Percentiles rank a stretch among this genome's conserved stretches.
Conservation (phyloP, 1,139 yeast species). For the Sugiyamaella neomexicana region DNA sequence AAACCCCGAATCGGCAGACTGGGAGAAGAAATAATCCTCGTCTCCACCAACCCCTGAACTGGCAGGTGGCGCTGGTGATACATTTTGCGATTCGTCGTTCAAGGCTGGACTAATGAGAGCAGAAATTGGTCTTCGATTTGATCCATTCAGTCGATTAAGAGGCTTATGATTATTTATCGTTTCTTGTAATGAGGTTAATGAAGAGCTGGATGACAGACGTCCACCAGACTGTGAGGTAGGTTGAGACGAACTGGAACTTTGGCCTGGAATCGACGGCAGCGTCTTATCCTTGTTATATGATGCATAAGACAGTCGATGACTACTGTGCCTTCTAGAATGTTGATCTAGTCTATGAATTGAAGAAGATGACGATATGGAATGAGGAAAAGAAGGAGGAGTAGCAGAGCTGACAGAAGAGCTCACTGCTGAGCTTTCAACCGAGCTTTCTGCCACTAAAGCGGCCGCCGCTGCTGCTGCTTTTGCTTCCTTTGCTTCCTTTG, state of each 20-base stretch:
- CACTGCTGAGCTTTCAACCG: too few relatives aligned
- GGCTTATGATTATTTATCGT: neutral
- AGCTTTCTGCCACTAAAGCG: conserved; percentile 14
- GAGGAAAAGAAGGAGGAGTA: neutral
- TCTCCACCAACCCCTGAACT: neutral
- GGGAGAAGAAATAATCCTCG: conserved; percentile 2
- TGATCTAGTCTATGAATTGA: conserved; percentile 4
- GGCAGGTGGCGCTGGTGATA: neutral
- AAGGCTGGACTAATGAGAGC: neutral
- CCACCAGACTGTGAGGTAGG: neutral
- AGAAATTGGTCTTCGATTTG: conserved; percentile 5
- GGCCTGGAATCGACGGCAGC: conserved; percentile 35
- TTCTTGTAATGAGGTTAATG: conserved; percentile 6
- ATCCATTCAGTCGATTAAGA: neutral
- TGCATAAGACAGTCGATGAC: conserved; percentile 16
- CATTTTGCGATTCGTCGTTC: neutral
- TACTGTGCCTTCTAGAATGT: conserved; percentile 1
- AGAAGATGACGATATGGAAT: conserved; percentile 6
- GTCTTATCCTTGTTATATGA: conserved; percentile 31
- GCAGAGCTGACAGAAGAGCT: conserved; percentile 18
- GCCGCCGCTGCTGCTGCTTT: conserved; percentile 21
- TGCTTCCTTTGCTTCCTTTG: conserved; percentile 6
- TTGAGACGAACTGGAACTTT: conserved; percentile 9
- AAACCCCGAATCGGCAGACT: conserved; percentile 17
- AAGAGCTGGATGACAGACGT: conserved; percentile 5